Base-by-base conservation (phyloP, 2,329 filamentous ascomycete genomes). In the Ophiostoma sp. region DNA sequence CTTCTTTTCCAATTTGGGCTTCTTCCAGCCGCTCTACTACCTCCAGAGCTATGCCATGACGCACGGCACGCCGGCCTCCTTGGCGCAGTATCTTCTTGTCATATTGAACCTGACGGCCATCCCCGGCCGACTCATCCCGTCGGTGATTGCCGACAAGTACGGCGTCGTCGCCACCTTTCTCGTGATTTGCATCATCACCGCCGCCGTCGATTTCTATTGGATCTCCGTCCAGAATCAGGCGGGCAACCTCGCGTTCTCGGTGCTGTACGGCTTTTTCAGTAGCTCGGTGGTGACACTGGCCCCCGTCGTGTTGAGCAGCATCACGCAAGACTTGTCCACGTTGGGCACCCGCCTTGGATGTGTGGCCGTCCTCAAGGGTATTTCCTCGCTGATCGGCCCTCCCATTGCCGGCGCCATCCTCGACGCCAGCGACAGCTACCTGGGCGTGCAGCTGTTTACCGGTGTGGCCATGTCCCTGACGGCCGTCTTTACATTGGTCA, bases 51-150 rank as follows among this genome's bases (percentile, higher is more conserved):
- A 74, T 70, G 73, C 73, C 19, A 55, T 72, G 19, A 9, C 55
- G 7, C 73, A 75, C 71, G 73, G 74, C 36, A 61, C 74, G 28
- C 59, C 64, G 4, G 48, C 39, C 17, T 25, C 48, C 1, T 50
- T 75, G 12, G 71, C 75, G 25, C 71, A 70, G 7, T 75, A 78
- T 25, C 77, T 82, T 39, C 75, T 81, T 31, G 78, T 81, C 59
- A 78, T 82, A 33, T 77, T 82, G 74, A 82, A 82, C 74, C 77
- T 77, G 11, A 78, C 78, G 1, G 80, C 79, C 9, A 76, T 81
- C 31, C 75, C 79, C 12, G 80, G 80, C 72, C 80, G 80, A 9
- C 76, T 82, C 17, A 70, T 80, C 64, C 77, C 78, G 2, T 78
- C 79, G 0, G 74, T 81, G 17, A 66, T 81, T 17, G 78, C 80